Evolutionary conservation across 495 filamentous ascomycete genomes (phyloP).

Genomic region (Neurospora sp.): DNA sequence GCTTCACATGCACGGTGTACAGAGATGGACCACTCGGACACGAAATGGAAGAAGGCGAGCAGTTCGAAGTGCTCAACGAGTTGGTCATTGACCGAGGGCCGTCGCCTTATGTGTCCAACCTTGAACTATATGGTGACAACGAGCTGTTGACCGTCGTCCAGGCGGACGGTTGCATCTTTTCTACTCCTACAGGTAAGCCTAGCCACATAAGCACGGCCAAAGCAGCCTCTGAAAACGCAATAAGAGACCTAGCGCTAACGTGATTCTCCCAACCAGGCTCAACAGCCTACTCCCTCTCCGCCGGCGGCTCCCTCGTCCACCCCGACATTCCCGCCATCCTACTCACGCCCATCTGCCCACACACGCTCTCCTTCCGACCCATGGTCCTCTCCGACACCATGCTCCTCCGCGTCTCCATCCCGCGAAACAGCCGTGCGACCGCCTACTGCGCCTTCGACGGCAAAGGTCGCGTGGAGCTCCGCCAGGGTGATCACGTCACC

Average conservation of each 20-base stretch:
- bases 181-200: conserved; percentile 71
- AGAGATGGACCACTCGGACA: conserved; percentile 39
- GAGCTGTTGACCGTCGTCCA: conserved; percentile 88
- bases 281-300: conserved; percentile 92
- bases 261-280: conserved; percentile 42
- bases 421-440: conserved; percentile 71
- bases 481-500: conserved; percentile 86
- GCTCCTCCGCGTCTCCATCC: conserved; percentile 78
- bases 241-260: conserved; percentile 1
- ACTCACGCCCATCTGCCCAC: conserved; percentile 93
- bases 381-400: conserved; percentile 98
- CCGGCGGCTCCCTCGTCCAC: conserved; percentile 90
- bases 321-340: conserved; percentile 96
- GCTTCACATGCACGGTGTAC: conserved; percentile 93
- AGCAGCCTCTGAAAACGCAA: not conserved
- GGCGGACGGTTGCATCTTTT: conserved; percentile 95
- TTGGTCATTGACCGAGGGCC: conserved; percentile 95
- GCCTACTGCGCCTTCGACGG: conserved; percentile 96
- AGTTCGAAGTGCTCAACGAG: conserved; percentile 94
- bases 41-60: conserved; percentile 64
- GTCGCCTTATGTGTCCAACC: conserved; percentile 90
- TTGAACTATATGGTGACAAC: conserved; percentile 90
- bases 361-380: conserved; percentile 91
- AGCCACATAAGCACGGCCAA: not conserved
- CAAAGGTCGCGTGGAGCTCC: conserved; percentile 85